Percentiles rank a stretch among this genome's conserved stretches.
These are phyloP conservation scores for Benincasa hispida DNA, from an alignment of 306 rosid species.

Conservation along the genomic window DNA sequence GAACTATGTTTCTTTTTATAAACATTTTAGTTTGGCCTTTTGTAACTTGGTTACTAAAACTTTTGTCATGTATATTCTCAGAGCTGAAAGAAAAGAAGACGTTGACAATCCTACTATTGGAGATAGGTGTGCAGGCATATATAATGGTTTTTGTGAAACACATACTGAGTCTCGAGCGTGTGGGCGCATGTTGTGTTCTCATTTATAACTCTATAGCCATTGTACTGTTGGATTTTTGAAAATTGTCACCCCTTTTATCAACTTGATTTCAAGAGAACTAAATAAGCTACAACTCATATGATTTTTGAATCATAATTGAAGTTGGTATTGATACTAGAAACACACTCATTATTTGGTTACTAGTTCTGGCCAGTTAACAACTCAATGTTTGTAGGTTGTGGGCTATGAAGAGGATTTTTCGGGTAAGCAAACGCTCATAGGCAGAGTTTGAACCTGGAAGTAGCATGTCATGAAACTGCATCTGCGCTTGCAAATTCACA, in stretches of 20 bases:
- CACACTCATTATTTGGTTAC: too few species aligned
- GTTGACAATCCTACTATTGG: conserved; percentile 25
- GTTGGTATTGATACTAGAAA: too few species aligned
- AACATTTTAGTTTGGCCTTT: not conserved
- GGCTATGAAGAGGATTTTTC: conserved; percentile 81
- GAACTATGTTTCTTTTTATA: too few species aligned
- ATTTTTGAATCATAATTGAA: not conserved
- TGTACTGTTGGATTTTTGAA: not conserved
- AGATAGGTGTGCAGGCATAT: conserved; percentile 28
- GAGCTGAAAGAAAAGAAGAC: conserved; percentile 40
- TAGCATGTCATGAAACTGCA: conserved; percentile 23
- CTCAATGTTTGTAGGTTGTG: conserved; percentile 52
- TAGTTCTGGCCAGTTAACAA: conserved; percentile 5
- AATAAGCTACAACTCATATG: not conserved
- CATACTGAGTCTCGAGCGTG: conserved; percentile 91
- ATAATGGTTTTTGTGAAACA: conserved; percentile 75
- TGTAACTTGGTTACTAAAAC: conserved; percentile 16
- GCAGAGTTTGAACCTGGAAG: conserved; percentile 62
- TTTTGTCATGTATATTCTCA: not conserved
- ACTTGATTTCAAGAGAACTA: too few species aligned
- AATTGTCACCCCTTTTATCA: not conserved
- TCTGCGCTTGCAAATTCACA: not conserved
- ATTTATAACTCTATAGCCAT: not conserved
- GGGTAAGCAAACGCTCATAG: conserved; percentile 89
- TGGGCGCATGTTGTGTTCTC: not conserved